Evolutionary conservation across 73 alveolate genomes (phyloP).

Genomic region (Uronychia binucleata): DNA sequence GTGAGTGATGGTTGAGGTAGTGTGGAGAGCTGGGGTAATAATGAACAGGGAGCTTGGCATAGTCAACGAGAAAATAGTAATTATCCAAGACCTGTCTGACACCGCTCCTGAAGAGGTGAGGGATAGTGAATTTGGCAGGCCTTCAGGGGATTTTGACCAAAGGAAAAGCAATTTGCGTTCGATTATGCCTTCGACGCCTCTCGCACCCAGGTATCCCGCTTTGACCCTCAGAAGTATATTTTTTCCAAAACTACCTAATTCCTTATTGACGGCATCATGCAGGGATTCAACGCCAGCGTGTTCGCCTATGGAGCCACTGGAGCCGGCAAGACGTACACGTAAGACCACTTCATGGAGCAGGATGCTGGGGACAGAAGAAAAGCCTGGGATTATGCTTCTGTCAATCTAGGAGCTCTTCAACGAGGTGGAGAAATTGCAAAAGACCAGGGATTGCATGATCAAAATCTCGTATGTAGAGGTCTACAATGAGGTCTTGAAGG

Average conservation of each 20-base stretch:
- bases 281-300: slow-evolving; percentile 97
- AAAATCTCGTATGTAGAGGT: slow-evolving; percentile 90
- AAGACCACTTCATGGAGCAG: background rate
- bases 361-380: slow-evolving; percentile 91
- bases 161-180: slow-evolving; percentile 83
- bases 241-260: slow-evolving; percentile 79
- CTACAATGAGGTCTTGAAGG: slow-evolving; percentile 89
- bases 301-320: slow-evolving; percentile 99
- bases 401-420: slow-evolving; percentile 91
- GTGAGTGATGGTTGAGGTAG: no score
- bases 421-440: slow-evolving; percentile 68
- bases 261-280: slow-evolving; percentile 81
- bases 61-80: slow-evolving; percentile 76
- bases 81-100: slow-evolving; percentile 75
- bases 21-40: slow-evolving; percentile 5
- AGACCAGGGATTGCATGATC: slow-evolving; percentile 79
- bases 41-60: slow-evolving; percentile 49
- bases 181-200: slow-evolving; percentile 76
- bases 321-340: slow-evolving; percentile 98
- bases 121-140: slow-evolving; percentile 20
- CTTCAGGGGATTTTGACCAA: slow-evolving; percentile 38
- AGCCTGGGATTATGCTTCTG: slow-evolving; percentile 93
- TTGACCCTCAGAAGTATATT: slow-evolving; percentile 53
- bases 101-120: slow-evolving; percentile 74
- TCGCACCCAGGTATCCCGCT: slow-evolving; percentile 17